Base-by-base conservation (phyloP, 2,329 filamentous ascomycete species). In the Coleophoma crateriformis region DNA sequence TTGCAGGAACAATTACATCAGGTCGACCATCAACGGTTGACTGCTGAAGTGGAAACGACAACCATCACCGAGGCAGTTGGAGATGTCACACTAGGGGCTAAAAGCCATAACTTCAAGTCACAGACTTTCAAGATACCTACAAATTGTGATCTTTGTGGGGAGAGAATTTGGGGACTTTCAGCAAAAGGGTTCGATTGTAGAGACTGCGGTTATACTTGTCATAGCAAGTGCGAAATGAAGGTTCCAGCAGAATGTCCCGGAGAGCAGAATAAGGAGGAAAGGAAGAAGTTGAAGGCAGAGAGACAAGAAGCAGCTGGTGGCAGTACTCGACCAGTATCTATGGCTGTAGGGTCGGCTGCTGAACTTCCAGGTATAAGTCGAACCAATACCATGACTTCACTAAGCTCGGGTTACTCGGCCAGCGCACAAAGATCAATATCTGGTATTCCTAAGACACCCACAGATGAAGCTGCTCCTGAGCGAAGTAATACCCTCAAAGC, bases 91-190 rank as follows among this genome's bases (percentile, higher is more conserved):
- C 75, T 96, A 17, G 92, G 92, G 15, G 91, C 91, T 11, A 90
- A 90, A 66, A 96, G 91, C 63, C 94, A 99, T 73, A 94, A 95
- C 63, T 99, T 99, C 78, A 96, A 95, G 70, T 84, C 89, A n/a
- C 90, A 97, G 64, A 97, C 94, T 0, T 99, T 97, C 77, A 97
- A 97, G 68, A 96, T 99, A 53, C 95, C 95, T 0, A 99, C 94
- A 4, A 97, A 97, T 66, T 99, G 94, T 71, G 94, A 99, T 67
- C 78, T 96, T 12, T 99, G 94, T 61, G 91, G 91, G 15, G 94
- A 99, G 65, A 82, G 94, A 27, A 96, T 99, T 66, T 99, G 94
- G 94, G 94, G 94, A 1, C 69, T 99, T 38, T 95, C 90, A 32
- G 92, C 94, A 35, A 99, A 99, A 70, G 94, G 94, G 0, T 95